Base-by-base conservation (phyloP, 2,329 filamentous ascomycete genomes). In the Fusarium scirpi region DNA sequence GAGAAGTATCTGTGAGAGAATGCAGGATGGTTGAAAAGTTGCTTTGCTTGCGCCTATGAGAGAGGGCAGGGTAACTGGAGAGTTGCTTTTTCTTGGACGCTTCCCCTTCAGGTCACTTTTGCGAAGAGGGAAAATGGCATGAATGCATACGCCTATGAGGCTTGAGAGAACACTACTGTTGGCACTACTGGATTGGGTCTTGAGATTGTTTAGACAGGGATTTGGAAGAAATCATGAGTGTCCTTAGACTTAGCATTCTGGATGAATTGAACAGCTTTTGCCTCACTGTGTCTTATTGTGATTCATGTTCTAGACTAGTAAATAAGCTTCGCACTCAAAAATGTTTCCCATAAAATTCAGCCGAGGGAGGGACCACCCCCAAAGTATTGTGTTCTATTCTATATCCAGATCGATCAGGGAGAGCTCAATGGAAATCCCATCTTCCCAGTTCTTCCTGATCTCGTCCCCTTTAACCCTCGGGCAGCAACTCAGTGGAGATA, bases 381-480 rank as follows among this genome's bases (percentile, higher is more conserved):
- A n/a, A 38, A 10, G 34, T 7, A 7, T n/a, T 7, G 34, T 6
- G 18, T 38, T 38, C 10, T 10, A 38, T n/a, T n/a, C 10, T n/a
- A n/a, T n/a, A 4, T 7, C 0, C 10, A 2, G 34, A n/a, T 38
- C 10, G 10, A 38, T 38, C 1, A 7, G 4, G 10, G n/a, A 7
- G 18, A n/a, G 10, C 11, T 7, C n/a, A 2, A n/a, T 12, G 34
- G 3, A 7, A 4, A 12, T 10, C 18, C 0, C 18, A 38, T 38
- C 6, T 11, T 38, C 2, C 10, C 10, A 38, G 7, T 10, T 2
- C 6, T 12, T n/a, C 18, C 2, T 6, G 10, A 38, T 7, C 1
- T 0, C 10, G 3, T 2, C 10, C 2, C 7, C 10, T n/a, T n/a
- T 2, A 7, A n/a, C 6, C 11, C 3, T 12, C 7, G 3, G 10